Evolutionary conservation across 306 rosid species (phyloP), one percentile per base, ranked within the genome.

Genomic region (Dalbergia oliveri): DNA sequence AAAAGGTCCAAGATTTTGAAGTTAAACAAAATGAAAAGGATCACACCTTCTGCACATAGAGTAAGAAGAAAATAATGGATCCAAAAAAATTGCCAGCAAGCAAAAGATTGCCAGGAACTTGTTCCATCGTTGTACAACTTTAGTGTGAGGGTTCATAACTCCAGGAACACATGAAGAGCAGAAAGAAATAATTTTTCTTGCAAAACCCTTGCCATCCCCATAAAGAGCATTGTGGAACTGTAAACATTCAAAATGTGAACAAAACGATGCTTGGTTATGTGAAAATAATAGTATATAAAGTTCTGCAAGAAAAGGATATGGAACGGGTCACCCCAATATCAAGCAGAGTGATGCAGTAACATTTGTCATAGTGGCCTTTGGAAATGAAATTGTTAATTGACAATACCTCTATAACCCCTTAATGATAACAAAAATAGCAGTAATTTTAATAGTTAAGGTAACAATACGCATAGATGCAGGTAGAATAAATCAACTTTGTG

Each of bases 141-240:
- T 87, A 62, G 90, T 8, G 76, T 89, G 97, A 74, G 94, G 97
- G 73, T 88, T 88, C 85, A 91, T 89, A 47, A 88, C 90, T 68
- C 91, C 88, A 16, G 90, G 90, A 81, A 85, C 67, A 78, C 47
- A 84, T 34, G 85, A 81, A 74, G 78, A 50, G 79, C 87, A 76
- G 73, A 70, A 88, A 37, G 97, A 77, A 72, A 15, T 12, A 26
- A 47, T 18, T 12, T 49, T 69, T 47, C 19, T 47, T 33, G 21
- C 74, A 8, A 45, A 69, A 47, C 74, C 9, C 59, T 69, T 47
- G 59, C 44, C 74, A 47, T 47, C 59, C 4, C 59, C 74, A 13
- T 69, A 47, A 21, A 13, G 60, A 47, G 74, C 11, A 69, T 23
- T 21, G 2, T 31, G 74, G 12, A 87, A 80, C 91, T 90, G 84